phyloP scores from a whole-genome alignment of 352 stramenopile species.

The Pythium vanterpoolii region DNA sequence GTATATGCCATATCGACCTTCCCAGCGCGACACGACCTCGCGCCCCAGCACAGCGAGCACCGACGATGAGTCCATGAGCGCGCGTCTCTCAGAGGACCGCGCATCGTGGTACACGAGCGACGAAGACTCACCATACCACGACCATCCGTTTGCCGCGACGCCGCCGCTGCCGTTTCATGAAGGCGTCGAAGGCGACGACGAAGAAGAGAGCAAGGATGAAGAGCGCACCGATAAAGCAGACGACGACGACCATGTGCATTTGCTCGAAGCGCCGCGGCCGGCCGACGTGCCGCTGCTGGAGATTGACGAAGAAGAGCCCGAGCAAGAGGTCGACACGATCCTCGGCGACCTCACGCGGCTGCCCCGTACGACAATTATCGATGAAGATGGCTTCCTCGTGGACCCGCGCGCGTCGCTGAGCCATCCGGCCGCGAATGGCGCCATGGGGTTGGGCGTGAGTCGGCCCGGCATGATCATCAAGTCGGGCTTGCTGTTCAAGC shows the following conservation, averaged over 20 bases:
- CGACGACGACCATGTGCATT: slow-evolving; percentile 33
- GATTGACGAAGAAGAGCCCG: slow-evolving; percentile 35
- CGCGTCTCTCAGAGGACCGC: slow-evolving; percentile 7
- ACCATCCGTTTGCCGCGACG: slow-evolving; percentile 19
- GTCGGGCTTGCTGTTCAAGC: slow-evolving; percentile 70
- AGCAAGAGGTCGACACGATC: slow-evolving; percentile 63
- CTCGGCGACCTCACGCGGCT: slow-evolving; percentile 51
- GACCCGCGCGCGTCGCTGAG: slow-evolving; percentile 10
- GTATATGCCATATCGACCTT: neutral
- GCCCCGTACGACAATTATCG: slow-evolving; percentile 58
- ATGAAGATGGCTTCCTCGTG: slow-evolving; percentile 49
- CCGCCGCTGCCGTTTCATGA: slow-evolving; percentile 1
- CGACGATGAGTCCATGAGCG: slow-evolving; percentile 6
- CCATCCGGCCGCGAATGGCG: slow-evolving; percentile 3
- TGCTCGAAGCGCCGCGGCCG: slow-evolving; percentile 17
- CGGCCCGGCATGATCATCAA: slow-evolving; percentile 45
- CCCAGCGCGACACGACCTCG: neutral
- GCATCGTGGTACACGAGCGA: slow-evolving; percentile 17
- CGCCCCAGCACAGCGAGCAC: slow-evolving; percentile 1
- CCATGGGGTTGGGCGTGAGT: slow-evolving; percentile 10
- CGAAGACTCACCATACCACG: slow-evolving; percentile 17
- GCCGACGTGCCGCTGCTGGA: slow-evolving; percentile 21
- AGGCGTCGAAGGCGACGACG: slow-evolving; percentile 16
- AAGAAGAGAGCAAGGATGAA: slow-evolving; percentile 21
- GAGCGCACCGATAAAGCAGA: slow-evolving; percentile 6